Base-by-base conservation (phyloP, 352 stramenopile species). In the Phytophthora macrochlamydospora region DNA sequence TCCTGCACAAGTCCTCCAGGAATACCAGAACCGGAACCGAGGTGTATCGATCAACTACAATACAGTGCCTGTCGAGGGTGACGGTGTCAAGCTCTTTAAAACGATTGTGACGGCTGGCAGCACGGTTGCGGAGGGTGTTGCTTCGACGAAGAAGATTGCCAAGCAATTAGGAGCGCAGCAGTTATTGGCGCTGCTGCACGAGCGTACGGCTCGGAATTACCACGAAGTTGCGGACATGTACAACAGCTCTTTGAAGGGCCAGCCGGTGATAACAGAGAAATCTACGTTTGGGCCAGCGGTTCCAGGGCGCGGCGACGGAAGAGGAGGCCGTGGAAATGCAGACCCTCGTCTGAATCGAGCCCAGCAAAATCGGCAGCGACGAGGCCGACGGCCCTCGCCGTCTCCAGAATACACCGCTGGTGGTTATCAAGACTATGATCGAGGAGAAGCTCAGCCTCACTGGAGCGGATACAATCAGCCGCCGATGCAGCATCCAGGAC, bases 1-100 rank as follows among this genome's bases (percentile, higher is more conserved):
- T 1, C 87, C 87, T 1, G 87, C 85, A 9, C 87, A 95, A 75
- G 83, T 95, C n/a, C 69, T 95, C 18, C 83, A 93, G 45, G 87
- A 95, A 61, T 95, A 92, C 57, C 84, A 93, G 62, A 93, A 92
- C 57, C 76, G 85, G 13, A 87, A 95, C 50, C 81, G 82, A 7
- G 87, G 87, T 9, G 79, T 92, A 7, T 87, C 84, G 1, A 83
- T 95, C 66, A 92, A 92, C 51, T 95, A 93, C 64, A 94, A 92
- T 54, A 92, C 81, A 11, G 62, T 91, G 42, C 61, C 75, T 14
- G 60, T 82, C 9, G 75, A 92, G 6, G 58, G 63, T 1, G 75
- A 90, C 35, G 81, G 78, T 3, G 60, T 76, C 35, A 91, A 87
- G 62, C 59, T 91, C 4, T 95, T 94, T 73, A 95, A 94, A 67